Evolutionary conservation across 2,329 filamentous ascomycete species (phyloP).

Genomic region (Tolypocladium sp.): DNA sequence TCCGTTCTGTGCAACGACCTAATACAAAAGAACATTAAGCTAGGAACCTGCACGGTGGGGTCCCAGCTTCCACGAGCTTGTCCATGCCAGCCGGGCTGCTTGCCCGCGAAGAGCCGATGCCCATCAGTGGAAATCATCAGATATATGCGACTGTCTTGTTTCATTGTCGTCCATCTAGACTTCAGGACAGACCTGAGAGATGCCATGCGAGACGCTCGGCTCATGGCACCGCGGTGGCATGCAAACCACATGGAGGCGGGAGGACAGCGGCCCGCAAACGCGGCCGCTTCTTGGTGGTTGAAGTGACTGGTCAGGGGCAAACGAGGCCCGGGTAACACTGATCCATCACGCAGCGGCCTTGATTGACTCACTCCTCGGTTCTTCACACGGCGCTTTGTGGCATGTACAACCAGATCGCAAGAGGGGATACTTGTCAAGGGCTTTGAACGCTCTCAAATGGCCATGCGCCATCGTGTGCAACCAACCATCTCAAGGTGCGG

Average conservation of each 20-base stretch:
- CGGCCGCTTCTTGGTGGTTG: neutral
- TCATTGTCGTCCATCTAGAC: neutral
- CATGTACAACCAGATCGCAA: neutral
- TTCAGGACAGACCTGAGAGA: neutral
- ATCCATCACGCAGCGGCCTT: neutral
- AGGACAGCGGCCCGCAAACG: neutral
- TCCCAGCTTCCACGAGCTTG: neutral
- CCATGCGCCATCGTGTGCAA: constrained; percentile 1
- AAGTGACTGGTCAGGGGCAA: neutral
- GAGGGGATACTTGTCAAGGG: neutral
- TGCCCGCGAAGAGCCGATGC: neutral
- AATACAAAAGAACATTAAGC: neutral
- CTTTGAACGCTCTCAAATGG: neutral
- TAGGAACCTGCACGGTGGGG: too few relatives aligned
- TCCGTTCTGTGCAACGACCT: neutral
- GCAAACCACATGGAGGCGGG: neutral
- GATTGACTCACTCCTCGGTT: neutral
- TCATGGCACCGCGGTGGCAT: neutral
- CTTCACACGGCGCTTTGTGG: neutral
- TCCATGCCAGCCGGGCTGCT: neutral
- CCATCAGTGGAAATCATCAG: neutral
- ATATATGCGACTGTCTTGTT: neutral
- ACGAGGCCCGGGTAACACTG: neutral
- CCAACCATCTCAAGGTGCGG: neutral
- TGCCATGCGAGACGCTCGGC: neutral